phyloP scores from a whole-genome alignment of 768 basidiomycete species.

The Tephrocybe rancida region DNA sequence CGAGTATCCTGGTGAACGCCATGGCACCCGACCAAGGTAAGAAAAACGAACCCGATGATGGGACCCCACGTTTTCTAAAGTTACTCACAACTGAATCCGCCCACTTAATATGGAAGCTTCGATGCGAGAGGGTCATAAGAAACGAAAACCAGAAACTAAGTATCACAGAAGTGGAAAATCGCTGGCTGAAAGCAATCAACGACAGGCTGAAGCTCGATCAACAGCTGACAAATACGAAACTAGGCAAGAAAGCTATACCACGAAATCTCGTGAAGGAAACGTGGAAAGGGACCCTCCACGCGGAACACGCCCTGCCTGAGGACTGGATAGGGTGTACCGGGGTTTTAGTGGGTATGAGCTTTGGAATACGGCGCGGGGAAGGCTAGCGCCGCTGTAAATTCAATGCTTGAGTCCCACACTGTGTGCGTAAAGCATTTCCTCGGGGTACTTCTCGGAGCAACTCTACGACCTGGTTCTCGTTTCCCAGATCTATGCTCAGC shows the following conservation, averaged over 20 bases:
- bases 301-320: not conserved
- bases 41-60: not conserved
- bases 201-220: not conserved
- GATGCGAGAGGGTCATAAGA: constrained; percentile 1
- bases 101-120: not conserved
- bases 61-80: not conserved
- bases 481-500: too few species aligned
- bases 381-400: too few species aligned
- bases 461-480: too few species aligned
- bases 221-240: too few species aligned
- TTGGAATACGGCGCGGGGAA: not conserved
- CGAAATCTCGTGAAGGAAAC: too few species aligned
- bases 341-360: constrained; percentile 8
- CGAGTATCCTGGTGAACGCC: not conserved
- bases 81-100: not conserved
- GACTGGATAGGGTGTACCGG: not conserved
- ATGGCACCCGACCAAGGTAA: not conserved
- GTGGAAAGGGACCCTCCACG: not conserved
- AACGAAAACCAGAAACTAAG: not conserved
- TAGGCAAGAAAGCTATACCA: too few species aligned
- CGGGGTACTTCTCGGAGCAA: too few species aligned
- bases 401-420: too few species aligned
- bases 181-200: not conserved
- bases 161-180: not conserved
- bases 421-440: too few species aligned